A percentile compares a stretch with the other conserved stretches of the same genome.
Evolutionary conservation across 768 basidiomycete genomes (phyloP).

Genomic region (Sarcodon sp.): DNA sequence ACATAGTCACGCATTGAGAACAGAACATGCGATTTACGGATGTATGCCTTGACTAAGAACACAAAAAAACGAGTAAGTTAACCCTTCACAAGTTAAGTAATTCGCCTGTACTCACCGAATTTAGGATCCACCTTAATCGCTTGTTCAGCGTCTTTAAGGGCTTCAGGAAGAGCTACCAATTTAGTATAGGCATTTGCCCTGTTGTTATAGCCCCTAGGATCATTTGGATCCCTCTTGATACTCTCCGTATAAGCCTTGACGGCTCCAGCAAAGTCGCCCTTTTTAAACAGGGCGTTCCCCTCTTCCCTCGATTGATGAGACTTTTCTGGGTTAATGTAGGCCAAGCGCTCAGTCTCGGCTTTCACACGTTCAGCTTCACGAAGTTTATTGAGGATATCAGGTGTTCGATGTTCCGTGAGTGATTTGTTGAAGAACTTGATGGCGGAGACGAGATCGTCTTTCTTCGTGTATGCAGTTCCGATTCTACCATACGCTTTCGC

Average conservation of each 20-base stretch:
- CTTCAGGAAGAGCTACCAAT: constrained; percentile 86
- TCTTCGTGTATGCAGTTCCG: constrained; percentile 76
- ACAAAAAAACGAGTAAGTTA: not conserved
- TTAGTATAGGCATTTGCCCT: constrained; percentile 97
- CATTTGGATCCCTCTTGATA: constrained; percentile 88
- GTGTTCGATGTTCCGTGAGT: constrained; percentile 91
- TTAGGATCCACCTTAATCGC: constrained; percentile 85
- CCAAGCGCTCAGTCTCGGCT: constrained; percentile 62
- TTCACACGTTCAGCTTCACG: constrained; percentile 72
- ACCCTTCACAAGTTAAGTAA: constrained; percentile 1
- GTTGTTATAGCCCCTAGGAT: constrained; percentile 94
- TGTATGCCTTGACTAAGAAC: constrained; percentile 76
- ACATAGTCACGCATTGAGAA: constrained; percentile 86
- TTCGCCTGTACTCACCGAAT: constrained; percentile 42
- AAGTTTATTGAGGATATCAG: constrained; percentile 83
- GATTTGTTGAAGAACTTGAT: constrained; percentile 92
- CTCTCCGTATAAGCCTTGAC: constrained; percentile 92
- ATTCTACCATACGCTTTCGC: constrained; percentile 91
- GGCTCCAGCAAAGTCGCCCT: constrained; percentile 80
- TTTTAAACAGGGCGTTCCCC: constrained; percentile 87
- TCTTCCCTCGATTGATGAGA: constrained; percentile 80
- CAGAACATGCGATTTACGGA: constrained; percentile 82
- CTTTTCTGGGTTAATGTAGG: constrained; percentile 81
- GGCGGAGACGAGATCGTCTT: constrained; percentile 61
- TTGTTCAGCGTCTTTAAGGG: constrained; percentile 89